Base-by-base conservation (phyloP, 2,329 filamentous ascomycete species). In the Verticillium longisporum region DNA sequence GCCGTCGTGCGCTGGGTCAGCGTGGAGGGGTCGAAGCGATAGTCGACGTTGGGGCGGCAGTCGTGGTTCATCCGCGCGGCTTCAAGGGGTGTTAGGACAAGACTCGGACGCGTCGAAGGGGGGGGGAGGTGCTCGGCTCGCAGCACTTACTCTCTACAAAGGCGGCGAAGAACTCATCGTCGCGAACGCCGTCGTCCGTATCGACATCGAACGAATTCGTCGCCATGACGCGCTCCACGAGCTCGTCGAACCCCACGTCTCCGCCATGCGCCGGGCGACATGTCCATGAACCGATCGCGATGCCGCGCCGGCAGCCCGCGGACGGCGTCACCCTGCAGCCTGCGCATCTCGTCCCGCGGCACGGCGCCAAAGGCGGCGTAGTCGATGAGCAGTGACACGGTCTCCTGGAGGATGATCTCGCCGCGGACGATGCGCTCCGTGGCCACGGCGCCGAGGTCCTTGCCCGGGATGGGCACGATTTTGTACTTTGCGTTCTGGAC, bases 61-160 rank as follows among this genome's bases (percentile, higher is more conserved):
- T 78, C 76, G 66, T 80, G 77, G 68, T 80, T 80, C 64, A 78
- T 68, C 33, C 76, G 70, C 26, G 77, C 75, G 61, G 77, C 68
- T 71, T 36, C 1, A 26, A 21, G 37, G 26, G 4, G 33, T 62
- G 60, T 58, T 32, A 9, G 53, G 15, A 7, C 15, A 53, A 53
- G 1, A 4, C 45, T 31, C 26, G 3, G 26, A 31, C 26, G 26
- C 26, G 5, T 31, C 26, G 15, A 31, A 31, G 5, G 5, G 26
- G 4, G 26, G 26, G 26, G 26, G 26, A 31, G 26, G 26, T 31
- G 26, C 26, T 31, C 26, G 26, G 4, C 45, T 31, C 15, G 11
- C 14, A 14, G 11, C 10, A 63, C 72, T 58, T 34, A 73, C 71
- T 74, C 60, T 74, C 71, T 6, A 75, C 73, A 59, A 77, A 78